Evolutionary conservation across 345 rosid genomes (phyloP).

Genomic region (Syzygium oleosum): DNA sequence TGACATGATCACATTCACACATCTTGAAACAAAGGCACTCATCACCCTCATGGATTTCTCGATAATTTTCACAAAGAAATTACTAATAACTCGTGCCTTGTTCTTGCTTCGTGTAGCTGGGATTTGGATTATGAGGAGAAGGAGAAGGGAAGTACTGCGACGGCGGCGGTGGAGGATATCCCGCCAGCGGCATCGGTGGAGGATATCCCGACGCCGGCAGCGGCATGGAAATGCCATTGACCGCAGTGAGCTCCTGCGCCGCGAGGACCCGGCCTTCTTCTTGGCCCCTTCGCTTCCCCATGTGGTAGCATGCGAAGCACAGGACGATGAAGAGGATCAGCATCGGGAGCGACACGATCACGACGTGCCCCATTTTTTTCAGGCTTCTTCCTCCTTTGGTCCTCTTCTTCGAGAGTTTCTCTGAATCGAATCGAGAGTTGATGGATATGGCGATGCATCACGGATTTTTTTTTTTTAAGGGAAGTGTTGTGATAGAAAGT

Average conservation of each 20-base stretch:
- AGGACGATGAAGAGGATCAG: background rate
- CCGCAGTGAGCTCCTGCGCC: background rate
- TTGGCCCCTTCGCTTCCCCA: conserved; percentile 4
- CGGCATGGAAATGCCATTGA: background rate
- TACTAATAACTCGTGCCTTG: background rate
- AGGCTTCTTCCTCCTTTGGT: background rate
- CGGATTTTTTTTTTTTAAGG: too few relatives aligned
- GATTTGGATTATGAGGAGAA: background rate
- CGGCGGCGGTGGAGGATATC: background rate
- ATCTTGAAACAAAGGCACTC: background rate
- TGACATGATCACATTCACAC: background rate
- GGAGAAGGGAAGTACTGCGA: background rate
- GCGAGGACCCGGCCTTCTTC: background rate
- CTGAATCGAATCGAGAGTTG: too few relatives aligned
- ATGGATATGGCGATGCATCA: too few relatives aligned
- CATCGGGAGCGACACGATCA: conserved; percentile 2
- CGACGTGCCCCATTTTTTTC: conserved; percentile 1
- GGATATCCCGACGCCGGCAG: background rate
- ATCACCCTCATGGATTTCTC: background rate
- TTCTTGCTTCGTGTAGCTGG: background rate
- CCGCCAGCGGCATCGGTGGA: background rate
- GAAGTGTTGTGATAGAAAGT: too few relatives aligned
- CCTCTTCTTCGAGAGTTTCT: too few relatives aligned
- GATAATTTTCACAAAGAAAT: background rate
- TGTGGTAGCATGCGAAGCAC: background rate